A percentile compares a stretch with the other conserved stretches of the same genome.
Evolutionary conservation across 2,329 filamentous ascomycete genomes (phyloP).

Genomic region (Fusarium pseudograminearum): DNA sequence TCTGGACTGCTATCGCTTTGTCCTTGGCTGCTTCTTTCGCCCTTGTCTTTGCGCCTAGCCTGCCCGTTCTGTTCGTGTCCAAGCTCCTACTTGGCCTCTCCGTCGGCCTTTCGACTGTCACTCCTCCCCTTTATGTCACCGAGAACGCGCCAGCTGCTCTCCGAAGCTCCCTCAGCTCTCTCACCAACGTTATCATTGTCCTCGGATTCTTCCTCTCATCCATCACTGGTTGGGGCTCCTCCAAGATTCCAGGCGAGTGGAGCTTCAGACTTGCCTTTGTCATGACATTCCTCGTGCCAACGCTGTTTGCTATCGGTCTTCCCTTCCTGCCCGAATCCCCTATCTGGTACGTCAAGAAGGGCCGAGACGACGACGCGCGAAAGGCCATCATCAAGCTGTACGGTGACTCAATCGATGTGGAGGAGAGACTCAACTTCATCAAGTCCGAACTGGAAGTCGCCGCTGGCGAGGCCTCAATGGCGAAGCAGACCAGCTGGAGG

Average conservation of each 20-base stretch:
- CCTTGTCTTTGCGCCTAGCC: conserved; percentile 45
- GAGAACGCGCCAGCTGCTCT: conserved; percentile 49
- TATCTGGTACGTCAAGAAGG: conserved; percentile 49
- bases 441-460: conserved; percentile 45
- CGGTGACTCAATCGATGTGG: conserved; percentile 37
- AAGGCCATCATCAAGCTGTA: conserved; percentile 46
- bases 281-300: conserved; percentile 48
- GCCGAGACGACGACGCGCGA: conserved; percentile 45
- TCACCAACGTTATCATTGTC: conserved; percentile 50
- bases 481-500: conserved; percentile 48
- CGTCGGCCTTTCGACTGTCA: conserved; percentile 45
- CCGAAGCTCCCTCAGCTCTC: conserved; percentile 44
- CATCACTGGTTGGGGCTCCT: conserved; percentile 46
- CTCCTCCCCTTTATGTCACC: conserved; percentile 48
- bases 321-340: conserved; percentile 48
- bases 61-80: conserved; percentile 47
- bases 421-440: conserved; percentile 45
- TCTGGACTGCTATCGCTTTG: conserved; percentile 43
- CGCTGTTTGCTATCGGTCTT: conserved; percentile 41
- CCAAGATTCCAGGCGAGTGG: conserved; percentile 47
- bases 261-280: conserved; percentile 46
- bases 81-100: conserved; percentile 48
- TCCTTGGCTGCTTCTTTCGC: conserved; percentile 47
- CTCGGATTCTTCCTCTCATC: conserved; percentile 49
- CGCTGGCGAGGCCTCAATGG: conserved; percentile 41